A percentile compares a stretch with the other conserved stretches of the same genome.
These are phyloP conservation scores for Amanita jacksonii DNA, from an alignment of 768 basidiomycete genomes.

Conservation along the genomic window DNA sequence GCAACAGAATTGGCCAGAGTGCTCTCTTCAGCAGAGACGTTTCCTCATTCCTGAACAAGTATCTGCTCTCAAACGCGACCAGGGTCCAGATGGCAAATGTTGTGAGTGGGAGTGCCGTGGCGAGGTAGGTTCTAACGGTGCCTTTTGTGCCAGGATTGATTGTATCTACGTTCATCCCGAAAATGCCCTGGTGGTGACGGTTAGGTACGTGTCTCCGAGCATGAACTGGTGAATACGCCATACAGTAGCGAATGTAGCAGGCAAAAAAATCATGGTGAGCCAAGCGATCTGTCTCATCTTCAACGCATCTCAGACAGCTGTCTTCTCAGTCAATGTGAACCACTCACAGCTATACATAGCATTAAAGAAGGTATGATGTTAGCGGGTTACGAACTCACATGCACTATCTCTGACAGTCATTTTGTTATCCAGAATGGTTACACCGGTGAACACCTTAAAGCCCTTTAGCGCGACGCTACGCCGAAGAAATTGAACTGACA, in stretches of 20 bases:
- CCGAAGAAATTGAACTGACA: conserved; percentile 21
- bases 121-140: conserved; percentile 33
- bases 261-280: conserved; percentile 52
- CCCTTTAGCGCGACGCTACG: background rate
- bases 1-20: conserved; percentile 26
- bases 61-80: conserved; percentile 41
- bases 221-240: conserved; percentile 7
- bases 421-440: conserved; percentile 47
- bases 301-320: background rate
- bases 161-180: conserved; percentile 50
- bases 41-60: conserved; percentile 21
- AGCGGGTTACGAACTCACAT: conserved; percentile 21
- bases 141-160: conserved; percentile 26
- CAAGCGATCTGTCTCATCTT: conserved; percentile 53
- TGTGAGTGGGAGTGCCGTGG: conserved; percentile 36
- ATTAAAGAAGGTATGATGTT: background rate
- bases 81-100: conserved; percentile 43
- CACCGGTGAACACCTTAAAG: conserved; percentile 47
- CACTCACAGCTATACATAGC: no score
- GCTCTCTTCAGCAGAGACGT: conserved; percentile 22
- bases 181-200: conserved; percentile 30
- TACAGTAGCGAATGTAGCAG: conserved; percentile 44
- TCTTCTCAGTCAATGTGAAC: no score
- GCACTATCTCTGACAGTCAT: conserved; percentile 40
- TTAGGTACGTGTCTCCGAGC: background rate